These are phyloP conservation scores for Dioscorea alata DNA, from an alignment of 106 monocot genomes.

Conservation along the genomic window DNA sequence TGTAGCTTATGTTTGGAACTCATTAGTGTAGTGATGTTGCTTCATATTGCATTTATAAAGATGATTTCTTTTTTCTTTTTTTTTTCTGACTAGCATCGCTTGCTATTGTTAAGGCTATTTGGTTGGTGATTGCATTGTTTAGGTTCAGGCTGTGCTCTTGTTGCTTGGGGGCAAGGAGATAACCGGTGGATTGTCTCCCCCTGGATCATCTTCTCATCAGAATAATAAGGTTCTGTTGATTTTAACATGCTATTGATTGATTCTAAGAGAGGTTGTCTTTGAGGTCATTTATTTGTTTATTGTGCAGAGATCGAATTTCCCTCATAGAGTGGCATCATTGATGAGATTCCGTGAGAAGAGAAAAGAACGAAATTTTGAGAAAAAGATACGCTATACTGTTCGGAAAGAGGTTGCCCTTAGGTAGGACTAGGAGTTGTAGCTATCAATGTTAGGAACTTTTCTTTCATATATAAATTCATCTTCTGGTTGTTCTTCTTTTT, in stretches of 20 bases:
- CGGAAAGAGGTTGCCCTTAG: slow-evolving; percentile 90
- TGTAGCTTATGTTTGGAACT: too few relatives aligned
- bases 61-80: too few relatives aligned
- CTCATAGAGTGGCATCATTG: slow-evolving; percentile 87
- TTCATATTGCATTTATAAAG: too few relatives aligned
- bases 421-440: slow-evolving; percentile 45
- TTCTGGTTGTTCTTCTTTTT: background rate
- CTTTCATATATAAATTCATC: background rate
- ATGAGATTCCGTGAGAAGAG: slow-evolving; percentile 97
- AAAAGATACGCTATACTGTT: slow-evolving; percentile 85
- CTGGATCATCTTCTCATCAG: slow-evolving; percentile 51
- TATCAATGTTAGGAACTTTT: background rate
- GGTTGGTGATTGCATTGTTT: background rate
- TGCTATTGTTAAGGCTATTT: background rate
- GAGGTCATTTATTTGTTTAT: background rate
- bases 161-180: slow-evolving; percentile 85
- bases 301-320: slow-evolving; percentile 59
- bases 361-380: slow-evolving; percentile 95
- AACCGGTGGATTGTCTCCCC: slow-evolving; percentile 20
- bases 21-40: too few relatives aligned
- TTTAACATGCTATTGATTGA: background rate
- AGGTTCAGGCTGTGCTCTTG: slow-evolving; percentile 90
- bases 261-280: background rate
- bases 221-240: slow-evolving; percentile 3
- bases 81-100: too few relatives aligned